Evolutionary conservation across 768 basidiomycete genomes (phyloP), one percentile per base, ranked within the genome.

Genomic region (Dictyophora rubrovolvata): DNA sequence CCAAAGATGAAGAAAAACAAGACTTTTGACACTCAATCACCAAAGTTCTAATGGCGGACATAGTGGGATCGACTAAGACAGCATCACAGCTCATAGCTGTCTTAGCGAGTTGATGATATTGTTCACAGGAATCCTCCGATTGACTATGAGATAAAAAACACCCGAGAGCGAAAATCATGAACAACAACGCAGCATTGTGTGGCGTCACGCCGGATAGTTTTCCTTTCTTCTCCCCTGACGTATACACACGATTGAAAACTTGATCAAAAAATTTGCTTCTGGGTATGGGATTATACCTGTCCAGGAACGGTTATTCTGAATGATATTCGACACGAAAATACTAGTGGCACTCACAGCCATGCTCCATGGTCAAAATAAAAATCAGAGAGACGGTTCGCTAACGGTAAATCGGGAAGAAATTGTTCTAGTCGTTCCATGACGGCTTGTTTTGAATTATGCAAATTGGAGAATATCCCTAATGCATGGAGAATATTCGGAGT

Each of bases 161-260:
- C 0, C 79, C 86, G 22, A 89, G 74, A 5, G 86, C 80, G 62
- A 90, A 82, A 12, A 88, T 68, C 48, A 78, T 77, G 66, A 84
- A 86, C 18, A 89, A 73, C 23, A 89, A 74, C 0, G 85, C 75
- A 16, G 87, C 71, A 0, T 77, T 69, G 60, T 87, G 82, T n/a
- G 77, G 70, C n/a, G 68, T 69, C 8, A 72, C 66, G 50, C 75
- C 63, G 7, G 60, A 55, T 14, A 55, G 22, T 1, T 17, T 47
- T n/a, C 46, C 46, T 56, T 56, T 33, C 34, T 47, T 51, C 22
- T 17, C 35, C n/a, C 55, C 54, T 17, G 46, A 23, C 17, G 12
- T 22, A 69, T 87, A 87, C 1, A 86, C 77, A 12, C 67, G 68
- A 16, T 71, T 71, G 14, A 86, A 63, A 14, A 83, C 74, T 34